phyloP scores from a whole-genome alignment of 2,329 filamentous ascomycete species.

The Fusarium mangiferae region DNA sequence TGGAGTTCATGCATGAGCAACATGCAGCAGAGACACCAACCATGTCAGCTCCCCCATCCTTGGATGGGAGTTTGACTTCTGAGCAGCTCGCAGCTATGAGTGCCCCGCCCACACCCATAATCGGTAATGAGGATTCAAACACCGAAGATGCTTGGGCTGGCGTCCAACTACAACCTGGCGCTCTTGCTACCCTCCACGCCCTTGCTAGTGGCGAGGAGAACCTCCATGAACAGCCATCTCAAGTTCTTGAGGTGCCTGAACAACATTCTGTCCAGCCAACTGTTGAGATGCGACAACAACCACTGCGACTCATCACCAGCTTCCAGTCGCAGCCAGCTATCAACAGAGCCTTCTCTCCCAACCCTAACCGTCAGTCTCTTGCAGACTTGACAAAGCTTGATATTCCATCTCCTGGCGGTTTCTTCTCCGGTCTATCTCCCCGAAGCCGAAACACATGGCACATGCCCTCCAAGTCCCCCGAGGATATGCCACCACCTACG shows the following conservation, averaged over 20 bases:
- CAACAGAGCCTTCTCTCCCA: slow-evolving; percentile 44
- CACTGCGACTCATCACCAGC: slow-evolving; percentile 60
- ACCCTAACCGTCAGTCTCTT: slow-evolving; percentile 62
- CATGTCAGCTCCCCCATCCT: slow-evolving; percentile 83
- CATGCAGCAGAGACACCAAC: slow-evolving; percentile 75
- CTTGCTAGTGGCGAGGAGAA: slow-evolving; percentile 73
- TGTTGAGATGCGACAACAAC: slow-evolving; percentile 62
- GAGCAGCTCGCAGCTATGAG: slow-evolving; percentile 87
- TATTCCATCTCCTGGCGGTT: slow-evolving; percentile 90
- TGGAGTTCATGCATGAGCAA: slow-evolving; percentile 75
- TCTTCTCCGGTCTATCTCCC: slow-evolving; percentile 86
- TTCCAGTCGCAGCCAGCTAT: slow-evolving; percentile 44
- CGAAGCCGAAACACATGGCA: slow-evolving; percentile 86
- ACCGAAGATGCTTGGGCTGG: slow-evolving; percentile 75
- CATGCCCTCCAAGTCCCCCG: slow-evolving; percentile 63
- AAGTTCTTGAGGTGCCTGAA: slow-evolving; percentile 57
- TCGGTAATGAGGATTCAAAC: slow-evolving; percentile 65
- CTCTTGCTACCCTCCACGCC: slow-evolving; percentile 82
- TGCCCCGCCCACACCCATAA: slow-evolving; percentile 84
- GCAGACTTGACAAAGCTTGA: slow-evolving; percentile 83
- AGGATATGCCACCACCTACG: slow-evolving; percentile 72
- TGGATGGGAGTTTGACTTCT: slow-evolving; percentile 88
- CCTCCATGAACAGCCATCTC: slow-evolving; percentile 60
- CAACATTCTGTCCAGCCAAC: slow-evolving; percentile 35
- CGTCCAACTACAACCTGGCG: slow-evolving; percentile 80